Base-by-base conservation (phyloP, 75 land plant genomes). In the Larix kaempferi region DNA sequence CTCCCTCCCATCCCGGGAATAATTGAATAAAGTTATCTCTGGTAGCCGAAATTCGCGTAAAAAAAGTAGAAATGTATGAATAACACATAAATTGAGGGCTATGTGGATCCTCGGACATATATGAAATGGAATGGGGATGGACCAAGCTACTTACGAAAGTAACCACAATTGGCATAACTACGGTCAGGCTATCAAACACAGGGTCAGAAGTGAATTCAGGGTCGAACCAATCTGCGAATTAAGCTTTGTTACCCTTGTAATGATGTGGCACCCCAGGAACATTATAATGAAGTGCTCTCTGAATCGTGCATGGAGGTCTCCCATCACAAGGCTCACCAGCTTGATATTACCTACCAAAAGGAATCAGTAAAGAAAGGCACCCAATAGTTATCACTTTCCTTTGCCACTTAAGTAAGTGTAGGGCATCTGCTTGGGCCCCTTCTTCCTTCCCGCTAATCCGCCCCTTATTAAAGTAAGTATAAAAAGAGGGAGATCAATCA, bases 231-330 rank as follows among this genome's bases (percentile, higher is more conserved):
- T 59, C n/a, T 39, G 55, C 19, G 69, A 77, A 62, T 77, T 41
- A 57, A 78, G 6, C 74, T 37, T 56, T 64, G 61, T 72, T 75
- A 57, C 73, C 82, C 81, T 74, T 74, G 77, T 66, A 74, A 79
- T 74, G 81, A 80, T 80, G 77, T 80, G 72, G 77, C 56, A 80
- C 72, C 71, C 75, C 72, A 64, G 39, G 17, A 1, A 57, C 59
- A 57, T 57, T 57, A 12, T 57, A 12, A 13, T 13, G 0, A 17
- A 57, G 59, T 57, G 59, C 0, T 57, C 59, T 57, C 1, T 57
- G 59, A 57, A 0, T 57, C 1, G 19, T 57, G 0, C 19, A 17
- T 12, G 59, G 19, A 57, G 59, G n/a, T n/a, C n/a, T n/a, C n/a
- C n/a, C 59, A 58, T 58, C 59, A 58, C 59, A 58, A 2, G 59